Evolutionary conservation across 2,329 filamentous ascomycete genomes (phyloP), one percentile per base, ranked within the genome.

Genomic region (Ilyonectria sp.): DNA sequence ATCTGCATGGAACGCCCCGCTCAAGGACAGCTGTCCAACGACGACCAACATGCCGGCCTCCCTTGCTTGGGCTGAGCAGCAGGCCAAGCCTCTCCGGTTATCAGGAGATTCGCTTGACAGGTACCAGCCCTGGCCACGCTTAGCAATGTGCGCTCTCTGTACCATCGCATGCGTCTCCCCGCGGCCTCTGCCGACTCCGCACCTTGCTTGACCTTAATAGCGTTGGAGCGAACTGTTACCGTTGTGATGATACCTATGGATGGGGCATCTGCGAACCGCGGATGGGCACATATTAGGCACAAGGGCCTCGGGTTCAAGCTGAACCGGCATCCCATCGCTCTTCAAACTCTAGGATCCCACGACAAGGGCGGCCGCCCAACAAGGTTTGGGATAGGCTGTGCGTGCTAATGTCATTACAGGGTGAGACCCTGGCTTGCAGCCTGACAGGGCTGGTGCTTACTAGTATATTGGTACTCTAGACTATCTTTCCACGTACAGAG

Each of bases 391-490:
- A 49, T 56, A 63, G 53, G 60, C 35, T 57, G 53, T 55, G 60
- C 47, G 31, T 57, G 26, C 17, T 19, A 31, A 10, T 56, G 58
- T 21, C 55, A 37, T 31, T 53, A 26, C 21, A 43, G 52, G 46
- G 46, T 59, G 26, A 49, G 56, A 49, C 43, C 50, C 35, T 44
- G 44, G 53, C 35, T 53, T 62, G 53, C 53, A 49, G 33, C 53
- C 47, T 63, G 54, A n/a, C 59, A 66, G 53, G 64, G 64, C 64
- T 67, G 59, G 64, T 62, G 58, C 64, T 67, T 67, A 67, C 63
- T 40, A 33, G 19, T 35, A 35, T 23, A n/a, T 33, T 44, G n/a
- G 29, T 9, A 26, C n/a, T 26, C 15, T 44, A 17, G 21, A 44
- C 56, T 56, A 52, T 47, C 21, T 56, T n/a, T 33, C 17, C 35